Evolutionary conservation across 202 grass and related monocot species (phyloP).

Genomic region (Carex arenaria): DNA sequence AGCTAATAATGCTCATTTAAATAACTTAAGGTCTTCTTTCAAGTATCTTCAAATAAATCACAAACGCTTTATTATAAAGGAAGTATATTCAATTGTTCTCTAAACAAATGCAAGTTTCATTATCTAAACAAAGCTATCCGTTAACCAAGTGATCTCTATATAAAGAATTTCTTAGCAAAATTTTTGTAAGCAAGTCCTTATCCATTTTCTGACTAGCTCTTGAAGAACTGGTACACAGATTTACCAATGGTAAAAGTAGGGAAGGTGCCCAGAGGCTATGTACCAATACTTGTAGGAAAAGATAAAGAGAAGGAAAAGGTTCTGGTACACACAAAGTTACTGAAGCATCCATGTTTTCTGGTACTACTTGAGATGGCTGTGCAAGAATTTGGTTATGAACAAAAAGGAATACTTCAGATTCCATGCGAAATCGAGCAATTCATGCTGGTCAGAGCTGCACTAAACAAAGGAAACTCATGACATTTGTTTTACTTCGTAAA

Average conservation of each 20-base stretch:
- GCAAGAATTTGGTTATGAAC: conserved; percentile 55
- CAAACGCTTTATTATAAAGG: neutral
- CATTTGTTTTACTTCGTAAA: conserved; percentile 10
- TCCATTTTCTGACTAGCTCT: neutral
- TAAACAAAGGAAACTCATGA: conserved; percentile 26
- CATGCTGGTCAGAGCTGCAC: conserved; percentile 10
- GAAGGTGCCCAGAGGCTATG: conserved; percentile 41
- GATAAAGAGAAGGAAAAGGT: conserved; percentile 44
- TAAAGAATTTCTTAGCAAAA: neutral
- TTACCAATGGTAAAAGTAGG: conserved; percentile 34
- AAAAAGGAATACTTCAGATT: conserved; percentile 48
- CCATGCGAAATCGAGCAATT: conserved; percentile 44
- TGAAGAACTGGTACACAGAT: conserved; percentile 1
- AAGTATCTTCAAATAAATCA: conserved; percentile 14
- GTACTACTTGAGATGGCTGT: conserved; percentile 44
- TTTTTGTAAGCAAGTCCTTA: neutral
- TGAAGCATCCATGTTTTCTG: conserved; percentile 37
- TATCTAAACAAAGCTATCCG: conserved; percentile 10
- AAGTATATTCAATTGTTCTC: conserved; percentile 15
- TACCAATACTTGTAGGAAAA: conserved; percentile 45
- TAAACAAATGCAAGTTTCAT: neutral
- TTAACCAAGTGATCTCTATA: conserved; percentile 15
- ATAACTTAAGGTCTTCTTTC: conserved; percentile 13
- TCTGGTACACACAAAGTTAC: conserved; percentile 40
- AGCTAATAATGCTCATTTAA: conserved; percentile 27